Evolutionary conservation across 495 filamentous ascomycete genomes (phyloP).

Genomic region (Hypomontagnella submonticulosa): DNA sequence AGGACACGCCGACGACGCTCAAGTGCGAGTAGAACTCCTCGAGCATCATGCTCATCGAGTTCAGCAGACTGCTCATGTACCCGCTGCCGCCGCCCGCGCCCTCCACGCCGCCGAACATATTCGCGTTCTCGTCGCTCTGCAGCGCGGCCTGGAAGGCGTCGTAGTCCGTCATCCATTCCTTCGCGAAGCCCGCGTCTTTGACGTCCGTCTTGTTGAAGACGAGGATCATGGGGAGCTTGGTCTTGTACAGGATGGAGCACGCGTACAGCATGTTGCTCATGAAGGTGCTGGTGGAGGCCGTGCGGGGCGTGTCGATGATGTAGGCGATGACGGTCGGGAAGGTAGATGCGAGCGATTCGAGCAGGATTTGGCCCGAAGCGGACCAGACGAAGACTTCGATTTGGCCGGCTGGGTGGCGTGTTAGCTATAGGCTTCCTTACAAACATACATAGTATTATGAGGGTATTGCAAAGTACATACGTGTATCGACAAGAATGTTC

Average conservation of each 20-base stretch:
- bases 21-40: slow-evolving; percentile 98
- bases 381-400: slow-evolving; percentile 99
- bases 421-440: background rate
- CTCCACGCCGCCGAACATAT: slow-evolving; percentile 79
- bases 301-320: slow-evolving; percentile 94
- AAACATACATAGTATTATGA: background rate
- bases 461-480: slow-evolving; percentile 24
- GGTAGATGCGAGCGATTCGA: slow-evolving; percentile 88
- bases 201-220: slow-evolving; percentile 99
- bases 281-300: slow-evolving; percentile 91
- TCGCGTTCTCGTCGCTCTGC: slow-evolving; percentile 77
- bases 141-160: slow-evolving; percentile 93
- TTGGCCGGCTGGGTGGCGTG: slow-evolving; percentile 69
- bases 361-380: slow-evolving; percentile 90
- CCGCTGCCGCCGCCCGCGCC: slow-evolving; percentile 78
- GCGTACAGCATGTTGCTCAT: slow-evolving; percentile 99
- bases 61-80: slow-evolving; percentile 96
- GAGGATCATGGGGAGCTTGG: slow-evolving; percentile 95
- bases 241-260: slow-evolving; percentile 98
- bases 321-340: slow-evolving; percentile 98
- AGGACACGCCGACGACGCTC: slow-evolving; percentile 89
- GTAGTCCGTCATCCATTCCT: slow-evolving; percentile 99
- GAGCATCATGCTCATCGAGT: slow-evolving; percentile 97
- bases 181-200: slow-evolving; percentile 87
- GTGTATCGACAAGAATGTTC: slow-evolving; percentile 92